These are phyloP conservation scores for Garcia nutans DNA, from an alignment of 345 rosid species.

Conservation along the genomic window DNA sequence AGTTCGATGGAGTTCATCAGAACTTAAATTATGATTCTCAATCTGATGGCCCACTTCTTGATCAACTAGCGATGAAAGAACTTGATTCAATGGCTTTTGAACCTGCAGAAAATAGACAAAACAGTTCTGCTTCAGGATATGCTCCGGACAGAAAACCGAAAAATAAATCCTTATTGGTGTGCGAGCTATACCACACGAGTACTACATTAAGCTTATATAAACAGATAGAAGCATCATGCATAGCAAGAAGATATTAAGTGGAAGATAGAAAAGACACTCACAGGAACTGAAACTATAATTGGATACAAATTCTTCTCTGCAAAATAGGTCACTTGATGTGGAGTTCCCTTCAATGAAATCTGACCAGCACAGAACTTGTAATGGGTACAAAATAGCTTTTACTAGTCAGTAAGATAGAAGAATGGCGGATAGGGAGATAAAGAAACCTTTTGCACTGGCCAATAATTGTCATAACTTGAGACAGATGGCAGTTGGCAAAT, in stretches of 20 bases:
- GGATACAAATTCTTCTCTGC: slow-evolving; percentile 88
- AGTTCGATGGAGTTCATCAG: slow-evolving; percentile 73
- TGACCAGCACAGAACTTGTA: slow-evolving; percentile 34
- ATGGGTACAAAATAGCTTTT: slow-evolving; percentile 11
- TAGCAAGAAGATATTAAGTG: neutral
- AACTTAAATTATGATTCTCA: slow-evolving; percentile 70
- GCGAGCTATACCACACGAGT: neutral
- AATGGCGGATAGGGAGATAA: neutral
- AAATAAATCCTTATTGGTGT: neutral
- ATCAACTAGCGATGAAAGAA: slow-evolving; percentile 86
- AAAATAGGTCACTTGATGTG: slow-evolving; percentile 95
- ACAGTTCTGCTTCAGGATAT: slow-evolving; percentile 17
- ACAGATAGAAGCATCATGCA: neutral
- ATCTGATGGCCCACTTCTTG: slow-evolving; percentile 92
- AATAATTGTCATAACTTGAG: slow-evolving; percentile 86
- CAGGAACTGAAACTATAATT: slow-evolving; percentile 83
- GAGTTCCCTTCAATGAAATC: slow-evolving; percentile 92
- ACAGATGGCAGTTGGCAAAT: slow-evolving; percentile 86
- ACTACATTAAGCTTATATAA: neutral
- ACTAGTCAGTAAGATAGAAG: neutral
- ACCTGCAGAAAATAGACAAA: slow-evolving; percentile 48
- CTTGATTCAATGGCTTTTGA: slow-evolving; percentile 81
- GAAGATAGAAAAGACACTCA: slow-evolving; percentile 37
- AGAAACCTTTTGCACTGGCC: slow-evolving; percentile 91
- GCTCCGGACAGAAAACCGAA: neutral